A percentile compares a stretch with the other conserved stretches of the same genome.
Conservation (phyloP, 257 asterid genomes). For the Capsicum rhomboideum region DNA sequence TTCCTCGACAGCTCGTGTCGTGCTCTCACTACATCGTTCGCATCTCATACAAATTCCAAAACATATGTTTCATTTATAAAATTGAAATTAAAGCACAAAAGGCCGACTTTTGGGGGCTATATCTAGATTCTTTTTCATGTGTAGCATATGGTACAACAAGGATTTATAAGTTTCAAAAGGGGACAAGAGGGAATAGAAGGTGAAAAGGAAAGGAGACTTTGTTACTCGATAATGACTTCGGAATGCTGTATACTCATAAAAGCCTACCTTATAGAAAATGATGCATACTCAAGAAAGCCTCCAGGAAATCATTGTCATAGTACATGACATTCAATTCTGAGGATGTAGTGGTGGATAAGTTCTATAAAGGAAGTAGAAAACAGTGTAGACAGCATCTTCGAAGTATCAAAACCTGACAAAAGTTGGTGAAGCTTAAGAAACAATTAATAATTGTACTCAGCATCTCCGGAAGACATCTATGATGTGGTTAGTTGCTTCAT, state of each 20-base stretch:
- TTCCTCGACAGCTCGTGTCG: neutral
- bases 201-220: neutral
- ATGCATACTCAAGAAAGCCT: neutral
- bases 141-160: neutral
- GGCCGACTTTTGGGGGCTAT: neutral
- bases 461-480: neutral
- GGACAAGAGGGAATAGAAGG: neutral
- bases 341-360: neutral
- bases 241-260: slow-evolving; percentile 21
- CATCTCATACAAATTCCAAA: neutral
- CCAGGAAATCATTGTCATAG: neutral
- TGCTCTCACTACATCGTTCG: neutral
- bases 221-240: slow-evolving; percentile 46
- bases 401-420: neutral
- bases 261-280: neutral
- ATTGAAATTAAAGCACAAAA: neutral
- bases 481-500: neutral
- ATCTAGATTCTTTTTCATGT: neutral
- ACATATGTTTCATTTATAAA: neutral
- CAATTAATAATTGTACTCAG: neutral
- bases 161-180: neutral
- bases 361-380: neutral
- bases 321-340: neutral
- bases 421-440: neutral
- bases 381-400: neutral